Evolutionary conservation across 768 basidiomycete genomes (phyloP).

Genomic region (Lactifluus echinatus): DNA sequence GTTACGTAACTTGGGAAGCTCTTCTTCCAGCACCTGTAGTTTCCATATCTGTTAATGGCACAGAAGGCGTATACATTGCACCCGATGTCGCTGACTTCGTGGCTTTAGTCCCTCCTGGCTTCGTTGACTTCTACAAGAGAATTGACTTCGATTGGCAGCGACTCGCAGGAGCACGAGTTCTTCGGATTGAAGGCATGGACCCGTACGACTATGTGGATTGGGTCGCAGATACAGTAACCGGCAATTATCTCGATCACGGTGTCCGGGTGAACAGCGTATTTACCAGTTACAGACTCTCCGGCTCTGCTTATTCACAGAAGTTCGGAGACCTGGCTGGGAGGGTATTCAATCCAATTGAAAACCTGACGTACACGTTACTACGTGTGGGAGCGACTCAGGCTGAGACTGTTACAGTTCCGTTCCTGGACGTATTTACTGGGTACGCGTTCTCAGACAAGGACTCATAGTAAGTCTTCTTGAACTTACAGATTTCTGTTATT

Average conservation of each 20-base stretch:
- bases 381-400: conserved; percentile 37
- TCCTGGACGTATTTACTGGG: conserved; percentile 41
- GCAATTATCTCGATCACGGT: conserved; percentile 57
- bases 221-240: conserved; percentile 49
- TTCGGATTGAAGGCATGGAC: conserved; percentile 45
- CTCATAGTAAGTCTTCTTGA: conserved; percentile 40
- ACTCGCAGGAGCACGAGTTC: conserved; percentile 51
- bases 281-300: conserved; percentile 44
- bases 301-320: conserved; percentile 45
- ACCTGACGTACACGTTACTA: conserved; percentile 41
- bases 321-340: conserved; percentile 52
- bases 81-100: conserved; percentile 13
- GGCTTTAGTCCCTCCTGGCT: not conserved
- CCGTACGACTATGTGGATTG: conserved; percentile 48
- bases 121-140: conserved; percentile 3
- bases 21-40: conserved; percentile 20
- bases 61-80: conserved; percentile 14
- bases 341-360: conserved; percentile 37
- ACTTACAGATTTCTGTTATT: not conserved
- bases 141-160: conserved; percentile 36
- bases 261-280: conserved; percentile 57
- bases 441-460: conserved; percentile 40
- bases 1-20: conserved; percentile 42
- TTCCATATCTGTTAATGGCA: not conserved
- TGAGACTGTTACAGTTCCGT: conserved; percentile 49